phyloP scores from a whole-genome alignment of 129 eudicot species.

The Tagetes erecta region DNA sequence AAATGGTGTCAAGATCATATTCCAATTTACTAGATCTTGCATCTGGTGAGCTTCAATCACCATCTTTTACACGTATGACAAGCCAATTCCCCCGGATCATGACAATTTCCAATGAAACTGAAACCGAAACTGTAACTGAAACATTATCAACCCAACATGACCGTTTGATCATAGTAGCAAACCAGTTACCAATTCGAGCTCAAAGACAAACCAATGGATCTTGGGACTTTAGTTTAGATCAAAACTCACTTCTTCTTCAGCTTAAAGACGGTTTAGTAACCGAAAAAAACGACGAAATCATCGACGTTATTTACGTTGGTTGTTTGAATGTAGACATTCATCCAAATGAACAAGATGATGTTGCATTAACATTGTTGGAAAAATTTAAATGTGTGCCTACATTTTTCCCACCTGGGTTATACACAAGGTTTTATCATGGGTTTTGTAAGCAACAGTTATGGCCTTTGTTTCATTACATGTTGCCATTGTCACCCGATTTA shows the following conservation, averaged over 20 bases:
- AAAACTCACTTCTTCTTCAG: slow-evolving; percentile 61
- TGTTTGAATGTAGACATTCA: slow-evolving; percentile 61
- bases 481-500: slow-evolving; percentile 66
- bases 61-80: slow-evolving; percentile 62
- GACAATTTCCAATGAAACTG: slow-evolving; percentile 71
- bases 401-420: slow-evolving; percentile 54
- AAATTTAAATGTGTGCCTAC: slow-evolving; percentile 65
- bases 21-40: slow-evolving; percentile 78
- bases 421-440: slow-evolving; percentile 57
- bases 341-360: slow-evolving; percentile 68
- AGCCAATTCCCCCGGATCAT: slow-evolving; percentile 71
- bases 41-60: slow-evolving; percentile 64
- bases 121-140: too few relatives aligned
- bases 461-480: slow-evolving; percentile 76
- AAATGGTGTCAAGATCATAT: slow-evolving; percentile 85
- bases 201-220: slow-evolving; percentile 46
- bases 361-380: slow-evolving; percentile 53
- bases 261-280: slow-evolving; percentile 65
- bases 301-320: slow-evolving; percentile 71
- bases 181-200: slow-evolving; percentile 65
- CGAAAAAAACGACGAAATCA: slow-evolving; percentile 58
- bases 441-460: slow-evolving; percentile 76
- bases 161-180: slow-evolving; percentile 56
- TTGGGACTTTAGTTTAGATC: slow-evolving; percentile 71
- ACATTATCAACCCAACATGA: too few relatives aligned